Conservation (phyloP, 257 asterid species). For the Przewalskia tangutica region DNA sequence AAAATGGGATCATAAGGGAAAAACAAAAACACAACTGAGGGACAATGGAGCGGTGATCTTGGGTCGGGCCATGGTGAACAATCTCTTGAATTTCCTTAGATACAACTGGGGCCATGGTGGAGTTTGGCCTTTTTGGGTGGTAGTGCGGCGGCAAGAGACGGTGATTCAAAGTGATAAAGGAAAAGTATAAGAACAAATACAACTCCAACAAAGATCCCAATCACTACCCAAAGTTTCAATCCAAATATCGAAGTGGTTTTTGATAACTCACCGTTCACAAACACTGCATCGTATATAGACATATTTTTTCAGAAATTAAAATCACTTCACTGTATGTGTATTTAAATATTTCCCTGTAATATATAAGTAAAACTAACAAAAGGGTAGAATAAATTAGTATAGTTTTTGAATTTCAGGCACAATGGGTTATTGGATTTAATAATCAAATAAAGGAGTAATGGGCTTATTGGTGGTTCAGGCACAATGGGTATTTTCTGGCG, state of each 20-base stretch:
- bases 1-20: neutral
- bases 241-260: slow-evolving; percentile 76
- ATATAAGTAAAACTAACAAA: neutral
- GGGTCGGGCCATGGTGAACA: slow-evolving; percentile 41
- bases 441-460: neutral
- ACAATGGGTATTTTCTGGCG: neutral
- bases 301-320: slow-evolving; percentile 21
- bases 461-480: too few species aligned
- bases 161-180: slow-evolving; percentile 74
- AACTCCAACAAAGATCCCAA: slow-evolving; percentile 77
- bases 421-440: neutral
- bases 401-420: neutral
- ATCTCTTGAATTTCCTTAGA: slow-evolving; percentile 77
- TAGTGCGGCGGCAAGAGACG: slow-evolving; percentile 55
- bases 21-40: slow-evolving; percentile 30
- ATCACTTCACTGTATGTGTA: neutral
- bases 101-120: slow-evolving; percentile 44
- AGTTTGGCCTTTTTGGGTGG: slow-evolving; percentile 13
- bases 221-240: slow-evolving; percentile 70
- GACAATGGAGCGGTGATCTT: slow-evolving; percentile 51
- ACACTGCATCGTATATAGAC: slow-evolving; percentile 56
- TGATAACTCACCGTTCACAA: slow-evolving; percentile 56
- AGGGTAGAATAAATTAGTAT: neutral
- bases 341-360: neutral
- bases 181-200: slow-evolving; percentile 68